Base-by-base conservation (phyloP, 768 basidiomycete species). In the Rhizopogon sp. region DNA sequence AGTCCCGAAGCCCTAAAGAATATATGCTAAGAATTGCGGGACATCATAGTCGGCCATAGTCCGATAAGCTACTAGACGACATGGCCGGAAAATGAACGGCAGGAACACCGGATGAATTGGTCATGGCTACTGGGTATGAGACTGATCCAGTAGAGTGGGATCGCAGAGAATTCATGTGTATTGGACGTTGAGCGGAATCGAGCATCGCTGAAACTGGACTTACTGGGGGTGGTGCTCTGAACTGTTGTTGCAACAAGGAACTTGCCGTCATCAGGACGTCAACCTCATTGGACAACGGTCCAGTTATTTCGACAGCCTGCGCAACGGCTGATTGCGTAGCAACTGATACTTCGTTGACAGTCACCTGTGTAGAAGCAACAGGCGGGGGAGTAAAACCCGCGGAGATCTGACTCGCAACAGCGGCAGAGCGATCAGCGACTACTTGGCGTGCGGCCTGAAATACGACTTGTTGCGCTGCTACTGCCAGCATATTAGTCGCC, bases 381-480 rank as follows among this genome's bases (percentile, higher is more conserved):
- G 66, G 67, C 2, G 64, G 63, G 1, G 69, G 65, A 3, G 71
- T 65, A n/a, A 75, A 56, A 16, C 77, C 76, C 4, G 74, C 73
- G 8, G 69, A 72, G 22, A 76, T 69, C 43, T 78, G 71, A 39
- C 61, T 57, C 1, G 71, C 76, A 2, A 73, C 73, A 3, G 72
- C 76, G 10, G 74, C 74, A 6, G 78, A 74, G 31, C 75, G 76
- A 56, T 81, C 80, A 16, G 79, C 77, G 20, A 76, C 80, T 17
- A 81, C 80, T 53, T 81, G 79, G 49, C 78, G 77, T 14, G 80
- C 90, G 28, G 90, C 90, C 63, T 88, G 84, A 35, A 90, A 76
- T 44, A 93, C 90, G 54, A 92, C 85, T 56, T 89, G 84, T 62
- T 89, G 87, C 16, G 88, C 90, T 4, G 89, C 90, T 11, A 82